Evolutionary conservation across 2,329 filamentous ascomycete species (phyloP).

Genomic region (Penicillium oxalicum): DNA sequence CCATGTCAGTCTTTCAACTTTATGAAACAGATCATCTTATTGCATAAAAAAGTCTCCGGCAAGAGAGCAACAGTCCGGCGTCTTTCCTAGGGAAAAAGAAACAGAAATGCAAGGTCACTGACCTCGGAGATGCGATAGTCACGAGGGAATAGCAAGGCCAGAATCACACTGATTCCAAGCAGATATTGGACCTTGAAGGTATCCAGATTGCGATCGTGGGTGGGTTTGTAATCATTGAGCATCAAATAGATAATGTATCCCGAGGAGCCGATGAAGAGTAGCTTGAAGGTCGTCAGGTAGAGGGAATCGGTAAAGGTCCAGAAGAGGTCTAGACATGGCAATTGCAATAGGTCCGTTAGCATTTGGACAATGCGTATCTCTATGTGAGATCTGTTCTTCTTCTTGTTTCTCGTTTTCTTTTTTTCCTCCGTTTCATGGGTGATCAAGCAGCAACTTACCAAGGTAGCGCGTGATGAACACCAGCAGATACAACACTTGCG

Average conservation of each 20-base stretch:
- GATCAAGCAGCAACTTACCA: slow-evolving; percentile 44
- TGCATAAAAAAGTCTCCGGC: no score
- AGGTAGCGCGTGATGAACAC: slow-evolving; percentile 94
- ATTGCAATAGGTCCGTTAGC: background rate
- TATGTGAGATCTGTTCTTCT: no score
- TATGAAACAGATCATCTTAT: no score
- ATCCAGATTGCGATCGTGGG: slow-evolving; percentile 92
- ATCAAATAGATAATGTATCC: slow-evolving; percentile 97
- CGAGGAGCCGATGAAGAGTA: slow-evolving; percentile 85
- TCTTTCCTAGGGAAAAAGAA: background rate
- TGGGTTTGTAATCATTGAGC: slow-evolving; percentile 95
- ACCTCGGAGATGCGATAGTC: slow-evolving; percentile 70
- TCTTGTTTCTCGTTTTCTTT: no score
- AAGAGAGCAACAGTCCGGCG: background rate
- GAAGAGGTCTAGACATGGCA: slow-evolving; percentile 62
- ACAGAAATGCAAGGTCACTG: slow-evolving; percentile 5
- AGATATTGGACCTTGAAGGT: slow-evolving; percentile 97
- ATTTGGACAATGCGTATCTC: no score
- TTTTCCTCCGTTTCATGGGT: background rate
- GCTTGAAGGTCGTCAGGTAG: slow-evolving; percentile 94
- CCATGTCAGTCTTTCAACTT: no score
- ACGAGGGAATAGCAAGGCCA: slow-evolving; percentile 80
- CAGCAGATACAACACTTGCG: slow-evolving; percentile 86
- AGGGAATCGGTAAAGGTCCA: slow-evolving; percentile 71
- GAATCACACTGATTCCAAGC: slow-evolving; percentile 68